A percentile compares a stretch with the other conserved stretches of the same genome.
Evolutionary conservation across 75 land plant species (phyloP).

Genomic region (Isoetes taiwanensis): DNA sequence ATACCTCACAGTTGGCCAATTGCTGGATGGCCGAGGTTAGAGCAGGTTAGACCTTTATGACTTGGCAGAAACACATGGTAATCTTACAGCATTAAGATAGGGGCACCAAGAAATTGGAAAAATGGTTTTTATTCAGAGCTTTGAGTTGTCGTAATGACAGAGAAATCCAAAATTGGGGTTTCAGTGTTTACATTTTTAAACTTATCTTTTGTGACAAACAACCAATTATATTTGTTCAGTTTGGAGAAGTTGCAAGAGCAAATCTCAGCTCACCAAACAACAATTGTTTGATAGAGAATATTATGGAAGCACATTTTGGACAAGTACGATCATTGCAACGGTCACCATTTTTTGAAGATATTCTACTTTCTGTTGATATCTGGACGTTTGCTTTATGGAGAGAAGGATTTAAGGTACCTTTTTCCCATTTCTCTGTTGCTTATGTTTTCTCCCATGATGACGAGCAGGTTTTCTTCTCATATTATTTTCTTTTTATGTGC

Average conservation of each 20-base stretch:
- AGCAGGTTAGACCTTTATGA: too few relatives aligned
- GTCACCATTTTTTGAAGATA: slow-evolving; percentile 26
- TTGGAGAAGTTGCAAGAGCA: slow-evolving; percentile 18
- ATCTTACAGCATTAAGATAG: too few relatives aligned
- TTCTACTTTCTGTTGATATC: slow-evolving; percentile 16
- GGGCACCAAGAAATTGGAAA: too few relatives aligned
- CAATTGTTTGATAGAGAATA: neutral
- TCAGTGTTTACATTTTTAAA: too few relatives aligned
- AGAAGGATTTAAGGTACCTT: slow-evolving; percentile 17
- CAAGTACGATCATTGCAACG: slow-evolving; percentile 21
- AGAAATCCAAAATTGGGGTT: too few relatives aligned
- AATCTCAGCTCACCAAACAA: slow-evolving; percentile 18
- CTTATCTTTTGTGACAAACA: neutral
- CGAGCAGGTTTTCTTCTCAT: neutral
- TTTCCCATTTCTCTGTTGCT: neutral
- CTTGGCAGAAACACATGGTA: too few relatives aligned
- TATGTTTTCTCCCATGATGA: neutral
- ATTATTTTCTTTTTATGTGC: neutral
- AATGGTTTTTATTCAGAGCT: too few relatives aligned
- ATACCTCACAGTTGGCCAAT: too few relatives aligned
- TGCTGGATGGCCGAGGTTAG: too few relatives aligned
- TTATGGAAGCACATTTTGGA: slow-evolving; percentile 19
- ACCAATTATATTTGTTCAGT: slow-evolving; percentile 8
- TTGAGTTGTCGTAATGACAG: too few relatives aligned
- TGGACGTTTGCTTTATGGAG: slow-evolving; percentile 35